Conservation (phyloP, 306 rosid genomes). For the Vicia faba region DNA sequence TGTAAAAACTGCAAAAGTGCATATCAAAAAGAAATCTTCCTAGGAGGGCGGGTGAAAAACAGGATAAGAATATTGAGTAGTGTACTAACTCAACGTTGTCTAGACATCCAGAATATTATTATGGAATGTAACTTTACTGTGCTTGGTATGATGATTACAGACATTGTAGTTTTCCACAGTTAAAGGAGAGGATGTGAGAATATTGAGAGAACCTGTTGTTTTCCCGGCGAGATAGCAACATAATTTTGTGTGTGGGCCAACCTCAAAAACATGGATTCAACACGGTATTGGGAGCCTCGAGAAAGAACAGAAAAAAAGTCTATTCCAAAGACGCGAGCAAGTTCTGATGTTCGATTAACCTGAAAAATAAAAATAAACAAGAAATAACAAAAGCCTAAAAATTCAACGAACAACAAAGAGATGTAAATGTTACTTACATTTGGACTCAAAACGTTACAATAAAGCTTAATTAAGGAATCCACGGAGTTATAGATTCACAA, state of each 20-base stretch:
- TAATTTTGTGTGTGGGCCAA: constrained; percentile 90
- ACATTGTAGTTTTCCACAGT: constrained; percentile 23
- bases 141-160: constrained; percentile 23
- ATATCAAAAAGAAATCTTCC: constrained; percentile 27
- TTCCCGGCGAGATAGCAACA: constrained; percentile 89
- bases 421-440: constrained; percentile 17
- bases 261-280: constrained; percentile 93
- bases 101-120: constrained; percentile 1
- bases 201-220: constrained; percentile 61
- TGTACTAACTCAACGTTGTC: constrained; percentile 23
- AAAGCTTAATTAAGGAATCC: constrained; percentile 33
- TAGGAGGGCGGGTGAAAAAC: neutral
- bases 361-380: constrained; percentile 49
- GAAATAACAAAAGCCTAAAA: constrained; percentile 26
- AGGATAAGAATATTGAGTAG: constrained; percentile 8
- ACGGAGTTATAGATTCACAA: constrained; percentile 31
- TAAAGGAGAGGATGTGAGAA: constrained; percentile 21
- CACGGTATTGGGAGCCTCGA: constrained; percentile 95
- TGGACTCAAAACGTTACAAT: constrained; percentile 12
- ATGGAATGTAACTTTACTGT: constrained; percentile 15
- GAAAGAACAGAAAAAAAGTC: constrained; percentile 97
- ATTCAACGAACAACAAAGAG: constrained; percentile 16
- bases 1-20: constrained; percentile 12
- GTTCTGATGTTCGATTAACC: constrained; percentile 95
- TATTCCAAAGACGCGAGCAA: constrained; percentile 97